Evolutionary conservation across 202 grass and related monocot genomes (phyloP).

Genomic region (Panicum virgatum): DNA sequence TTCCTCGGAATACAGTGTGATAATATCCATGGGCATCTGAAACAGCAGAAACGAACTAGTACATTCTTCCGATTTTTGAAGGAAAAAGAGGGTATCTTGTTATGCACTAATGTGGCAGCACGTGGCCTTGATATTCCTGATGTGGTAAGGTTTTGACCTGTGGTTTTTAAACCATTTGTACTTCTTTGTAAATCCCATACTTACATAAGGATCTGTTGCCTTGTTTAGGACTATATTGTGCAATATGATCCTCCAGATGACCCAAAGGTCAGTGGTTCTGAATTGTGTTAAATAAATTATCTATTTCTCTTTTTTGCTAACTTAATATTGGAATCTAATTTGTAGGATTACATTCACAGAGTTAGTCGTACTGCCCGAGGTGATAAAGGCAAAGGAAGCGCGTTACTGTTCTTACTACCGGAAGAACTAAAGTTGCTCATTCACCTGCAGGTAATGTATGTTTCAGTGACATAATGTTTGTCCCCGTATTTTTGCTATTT

Average conservation of each 20-base stretch:
- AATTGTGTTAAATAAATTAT: not conserved
- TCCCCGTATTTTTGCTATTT: too few relatives aligned
- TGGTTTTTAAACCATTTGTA: not conserved
- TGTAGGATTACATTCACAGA: conserved; percentile 75
- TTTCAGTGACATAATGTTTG: not conserved
- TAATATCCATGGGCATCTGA: conserved; percentile 87
- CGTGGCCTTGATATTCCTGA: conserved; percentile 92
- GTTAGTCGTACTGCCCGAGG: conserved; percentile 64
- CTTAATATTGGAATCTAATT: conserved; percentile 15
- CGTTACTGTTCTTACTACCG: conserved; percentile 63
- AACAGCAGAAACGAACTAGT: conserved; percentile 80
- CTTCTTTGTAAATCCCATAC: not conserved
- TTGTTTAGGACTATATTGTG: conserved; percentile 84
- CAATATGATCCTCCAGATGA: conserved; percentile 88
- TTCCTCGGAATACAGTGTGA: conserved; percentile 75
- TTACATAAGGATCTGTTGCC: conserved; percentile 24
- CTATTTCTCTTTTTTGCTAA: not conserved
- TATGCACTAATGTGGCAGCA: conserved; percentile 91
- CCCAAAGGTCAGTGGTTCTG: conserved; percentile 49
- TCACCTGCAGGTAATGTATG: conserved; percentile 55
- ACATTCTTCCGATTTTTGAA: conserved; percentile 79
- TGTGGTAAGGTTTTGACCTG: conserved; percentile 60
- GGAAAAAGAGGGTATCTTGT: conserved; percentile 65
- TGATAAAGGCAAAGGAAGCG: conserved; percentile 60
- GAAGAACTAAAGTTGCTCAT: conserved; percentile 55